Evolutionary conservation across 805 yeast species (phyloP).

Genomic region (Suhomyces tanzawaensis): DNA sequence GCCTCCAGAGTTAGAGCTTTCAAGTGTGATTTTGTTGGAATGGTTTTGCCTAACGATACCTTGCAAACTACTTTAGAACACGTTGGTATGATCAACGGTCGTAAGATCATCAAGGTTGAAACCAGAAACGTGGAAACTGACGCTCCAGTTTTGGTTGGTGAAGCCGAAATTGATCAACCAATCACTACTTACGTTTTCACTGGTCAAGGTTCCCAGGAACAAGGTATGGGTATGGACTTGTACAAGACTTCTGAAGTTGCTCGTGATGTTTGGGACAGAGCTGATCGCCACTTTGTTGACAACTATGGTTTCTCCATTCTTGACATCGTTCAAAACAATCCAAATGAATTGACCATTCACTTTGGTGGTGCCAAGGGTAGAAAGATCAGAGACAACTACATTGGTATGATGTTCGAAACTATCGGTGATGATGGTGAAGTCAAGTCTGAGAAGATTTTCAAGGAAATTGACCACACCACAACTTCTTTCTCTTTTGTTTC

Average conservation of each 20-base stretch:
- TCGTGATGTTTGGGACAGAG: conserved; percentile 94
- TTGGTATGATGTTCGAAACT: conserved; percentile 96
- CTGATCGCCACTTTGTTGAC: conserved; percentile 86
- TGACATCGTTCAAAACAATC: conserved; percentile 93
- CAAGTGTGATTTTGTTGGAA: conserved; percentile 86
- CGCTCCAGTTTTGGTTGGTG: conserved; percentile 78
- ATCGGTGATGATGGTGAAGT: conserved; percentile 79
- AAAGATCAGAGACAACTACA: conserved; percentile 89
- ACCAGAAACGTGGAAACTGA: conserved; percentile 81
- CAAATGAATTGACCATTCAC: conserved; percentile 90
- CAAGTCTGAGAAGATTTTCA: conserved; percentile 92
- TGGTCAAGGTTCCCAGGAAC: conserved; percentile 99
- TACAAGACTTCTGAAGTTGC: conserved; percentile 91
- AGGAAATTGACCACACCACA: conserved; percentile 78
- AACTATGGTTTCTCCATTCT: conserved; percentile 97
- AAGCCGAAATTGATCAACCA: conserved; percentile 99
- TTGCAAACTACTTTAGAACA: conserved; percentile 88
- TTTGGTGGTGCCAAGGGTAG: conserved; percentile 98
- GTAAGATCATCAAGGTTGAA: conserved; percentile 92
- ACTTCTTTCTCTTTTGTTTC: conserved; percentile 85
- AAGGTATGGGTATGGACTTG: conserved; percentile 99
- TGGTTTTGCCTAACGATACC: conserved; percentile 95
- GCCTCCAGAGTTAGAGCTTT: conserved; percentile 95
- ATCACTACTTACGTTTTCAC: conserved; percentile 95
- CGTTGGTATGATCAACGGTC: conserved; percentile 98